Conservation (phyloP, 345 rosid species). For the Bretschneidera sinensis region DNA sequence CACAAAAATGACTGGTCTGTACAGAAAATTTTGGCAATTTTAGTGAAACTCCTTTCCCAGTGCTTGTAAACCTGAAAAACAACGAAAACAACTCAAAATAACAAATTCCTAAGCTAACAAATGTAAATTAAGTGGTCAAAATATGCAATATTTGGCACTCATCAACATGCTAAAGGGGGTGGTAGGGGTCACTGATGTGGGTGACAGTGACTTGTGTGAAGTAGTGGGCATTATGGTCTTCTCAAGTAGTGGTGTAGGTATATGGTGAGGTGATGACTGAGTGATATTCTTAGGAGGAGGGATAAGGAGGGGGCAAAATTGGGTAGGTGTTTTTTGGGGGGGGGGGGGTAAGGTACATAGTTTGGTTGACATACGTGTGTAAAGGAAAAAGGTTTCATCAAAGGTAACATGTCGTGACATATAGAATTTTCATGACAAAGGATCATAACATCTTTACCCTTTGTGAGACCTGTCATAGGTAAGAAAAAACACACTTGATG, state of each 20-base stretch:
- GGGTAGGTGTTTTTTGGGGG: not conserved
- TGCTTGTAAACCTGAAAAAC: too few relatives aligned
- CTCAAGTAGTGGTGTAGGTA: not conserved
- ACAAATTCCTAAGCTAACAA: too few relatives aligned
- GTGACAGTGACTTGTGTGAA: too few relatives aligned
- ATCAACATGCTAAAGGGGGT: not conserved
- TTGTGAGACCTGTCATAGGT: not conserved
- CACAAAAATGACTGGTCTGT: too few relatives aligned
- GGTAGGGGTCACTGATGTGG: not conserved
- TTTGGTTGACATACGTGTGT: not conserved
- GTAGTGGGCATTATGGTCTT: too few relatives aligned
- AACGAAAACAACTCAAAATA: too few relatives aligned
- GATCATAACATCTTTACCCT: not conserved
- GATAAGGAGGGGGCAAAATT: not conserved
- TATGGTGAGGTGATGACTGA: not conserved
- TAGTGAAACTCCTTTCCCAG: too few relatives aligned
- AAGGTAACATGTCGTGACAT: not conserved
- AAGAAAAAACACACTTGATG: not conserved
- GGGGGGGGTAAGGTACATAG: not conserved
- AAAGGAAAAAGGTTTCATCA: not conserved
- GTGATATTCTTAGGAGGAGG: too few relatives aligned
- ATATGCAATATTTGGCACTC: too few relatives aligned
- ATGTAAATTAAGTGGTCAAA: too few relatives aligned
- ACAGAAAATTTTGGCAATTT: too few relatives aligned
- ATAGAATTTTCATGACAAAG: not conserved